These are phyloP conservation scores for Moricandia moricandioides DNA, from an alignment of 345 rosid species.

Conservation along the genomic window DNA sequence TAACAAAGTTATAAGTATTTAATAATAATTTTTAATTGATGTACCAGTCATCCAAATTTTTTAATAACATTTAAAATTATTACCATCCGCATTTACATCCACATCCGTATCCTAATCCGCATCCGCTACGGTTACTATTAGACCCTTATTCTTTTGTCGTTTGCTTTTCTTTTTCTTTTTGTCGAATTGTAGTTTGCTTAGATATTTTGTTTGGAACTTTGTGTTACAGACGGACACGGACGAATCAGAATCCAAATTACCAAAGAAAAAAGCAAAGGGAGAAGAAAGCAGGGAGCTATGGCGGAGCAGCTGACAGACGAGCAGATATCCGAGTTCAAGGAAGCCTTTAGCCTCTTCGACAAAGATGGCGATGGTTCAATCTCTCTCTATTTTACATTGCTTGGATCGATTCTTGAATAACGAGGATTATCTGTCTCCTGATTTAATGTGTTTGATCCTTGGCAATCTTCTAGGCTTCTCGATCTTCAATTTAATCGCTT, in stretches of 20 bases:
- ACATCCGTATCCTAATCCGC: too few relatives aligned
- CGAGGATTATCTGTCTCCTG: background rate
- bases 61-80: too few relatives aligned
- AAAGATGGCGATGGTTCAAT: conserved; percentile 38
- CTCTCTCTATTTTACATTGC: background rate
- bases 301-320: conserved; percentile 37
- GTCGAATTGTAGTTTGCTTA: background rate
- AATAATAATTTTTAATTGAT: too few relatives aligned
- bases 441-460: background rate
- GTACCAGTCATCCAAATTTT: too few relatives aligned
- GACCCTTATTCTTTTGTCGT: too few relatives aligned
- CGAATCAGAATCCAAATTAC: conserved; percentile 7
- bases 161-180: too few relatives aligned
- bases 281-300: conserved; percentile 22
- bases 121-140: too few relatives aligned
- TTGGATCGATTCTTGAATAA: too few relatives aligned
- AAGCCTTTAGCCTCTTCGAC: conserved; percentile 37
- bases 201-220: conserved; percentile 10
- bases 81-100: too few relatives aligned
- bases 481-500: background rate
- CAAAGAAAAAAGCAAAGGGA: background rate
- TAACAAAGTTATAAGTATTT: too few relatives aligned
- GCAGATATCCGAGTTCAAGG: conserved; percentile 40
- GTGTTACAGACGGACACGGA: background rate
- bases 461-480: background rate